Evolutionary conservation across 345 rosid species (phyloP), one percentile per base, ranked within the genome.

Genomic region (Eucalyptus polyanthemos): DNA sequence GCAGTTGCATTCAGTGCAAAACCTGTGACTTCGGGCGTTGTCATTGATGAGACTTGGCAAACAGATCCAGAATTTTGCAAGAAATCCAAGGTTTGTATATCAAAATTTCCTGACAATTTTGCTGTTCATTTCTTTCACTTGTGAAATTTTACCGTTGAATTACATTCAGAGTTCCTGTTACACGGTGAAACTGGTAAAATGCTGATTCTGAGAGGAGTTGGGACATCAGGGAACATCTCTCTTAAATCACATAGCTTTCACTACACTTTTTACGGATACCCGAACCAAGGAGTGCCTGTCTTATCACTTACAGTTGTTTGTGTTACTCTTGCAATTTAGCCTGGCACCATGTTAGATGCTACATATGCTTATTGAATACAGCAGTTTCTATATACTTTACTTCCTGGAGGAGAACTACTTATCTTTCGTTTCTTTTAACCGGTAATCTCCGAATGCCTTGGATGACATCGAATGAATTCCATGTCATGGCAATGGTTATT

Each of bases 1-100:
- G 89, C 95, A n/a, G 93, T 91, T 91, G 6, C 87, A 37, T 29
- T 19, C 89, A 91, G 87, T 24, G 92, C 88, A 87, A 93, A 85
- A 27, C 93, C 93, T 88, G 31, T 91, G 10, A 89, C 80, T 17
- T 87, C 91, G 7, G 90, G 90, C 58, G 87, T 90, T 22, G 54
- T 91, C 22, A 92, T 95, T 50, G 95, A 94, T 54, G 97, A 95
- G 89, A 88, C 92, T 80, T 93, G 93, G 93, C 91, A 91, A 87
- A 92, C 96, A 4, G 92, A 94, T 90, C 91, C 93, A 45, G 87
- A 22, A 51, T 27, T 90, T 15, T 93, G 92, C 54, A 29, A 80
- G 88, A 51, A 91, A 42, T 76, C 49, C 16, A 86, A 92, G 93
- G 93, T 92, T 34, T 50, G 29, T 72, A 81, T 11, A 34, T 69